Base-by-base conservation (phyloP, 2,329 filamentous ascomycete species). In the Pestalotiopsis sp. region DNA sequence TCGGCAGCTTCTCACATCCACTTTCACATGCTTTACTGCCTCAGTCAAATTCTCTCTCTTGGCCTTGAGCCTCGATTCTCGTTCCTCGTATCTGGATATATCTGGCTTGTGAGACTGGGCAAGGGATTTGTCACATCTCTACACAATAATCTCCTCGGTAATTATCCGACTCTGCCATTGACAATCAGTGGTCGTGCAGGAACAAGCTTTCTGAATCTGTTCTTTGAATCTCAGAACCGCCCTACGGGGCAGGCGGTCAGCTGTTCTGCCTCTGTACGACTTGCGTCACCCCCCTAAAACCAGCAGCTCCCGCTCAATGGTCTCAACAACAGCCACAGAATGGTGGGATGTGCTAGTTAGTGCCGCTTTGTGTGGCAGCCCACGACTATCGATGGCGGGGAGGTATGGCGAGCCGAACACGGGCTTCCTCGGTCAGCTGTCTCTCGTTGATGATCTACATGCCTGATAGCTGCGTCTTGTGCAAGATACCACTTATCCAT, bases 301-400 rank as follows among this genome's bases (percentile, higher is more conserved):
- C 27, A 31, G 58, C 25, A 36, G 23, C 23, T 27, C 57, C 23
- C 38, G 13, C 14, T 11, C 25, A 14, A 17, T 62, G 13, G 41
- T 52, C 62, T 52, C 62, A 65, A 65, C 62, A 65, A 65, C 62
- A 66, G 63, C 49, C 63, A 66, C 63, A 66, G 27, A 58, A 57
- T 66, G 63, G 63, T 66, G 63, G 63, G 45, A 66, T 66, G 63
- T 66, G 45, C 23, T 57, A 52, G 61, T 49, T 49, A 49, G 45
- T 52, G 45, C 45, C 17, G 14, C 20, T 38, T 20, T 39, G n/a
- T 49, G 41, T 56, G 62, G 61, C n/a, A 41, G 61, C 25, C 7
- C 31, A 38, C 20, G 61, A 36, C 23, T 27, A 13, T 64, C n/a
- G 36, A 45, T 36, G 38, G 38, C 23, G 38, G 27, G 59, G 36